These are phyloP conservation scores for Talaromyces borbonicus DNA, from an alignment of 495 filamentous ascomycete genomes.

Conservation along the genomic window DNA sequence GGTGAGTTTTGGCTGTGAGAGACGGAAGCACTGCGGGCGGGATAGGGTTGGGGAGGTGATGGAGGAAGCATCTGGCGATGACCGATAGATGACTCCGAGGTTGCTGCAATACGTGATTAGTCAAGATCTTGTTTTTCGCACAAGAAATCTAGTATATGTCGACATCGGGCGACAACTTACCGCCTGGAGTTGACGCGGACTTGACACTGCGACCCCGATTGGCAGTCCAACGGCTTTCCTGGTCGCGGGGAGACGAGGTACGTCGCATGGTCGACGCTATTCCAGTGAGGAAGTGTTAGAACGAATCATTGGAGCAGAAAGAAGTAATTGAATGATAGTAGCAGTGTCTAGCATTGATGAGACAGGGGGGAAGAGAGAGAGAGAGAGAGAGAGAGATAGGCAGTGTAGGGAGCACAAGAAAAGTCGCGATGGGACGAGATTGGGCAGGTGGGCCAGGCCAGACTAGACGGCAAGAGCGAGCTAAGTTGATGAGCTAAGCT, in stretches of 20 bases:
- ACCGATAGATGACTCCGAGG: constrained; percentile 22
- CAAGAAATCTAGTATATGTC: not conserved
- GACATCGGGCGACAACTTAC: not conserved
- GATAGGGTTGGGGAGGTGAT: constrained; percentile 46
- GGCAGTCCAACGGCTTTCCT: constrained; percentile 2
- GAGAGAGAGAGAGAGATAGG: no score
- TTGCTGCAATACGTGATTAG: not conserved
- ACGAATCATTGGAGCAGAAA: not conserved
- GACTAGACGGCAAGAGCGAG: no score
- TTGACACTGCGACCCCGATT: constrained; percentile 1
- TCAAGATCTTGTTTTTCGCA: not conserved
- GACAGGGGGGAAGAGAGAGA: not conserved
- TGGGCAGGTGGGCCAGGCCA: no score
- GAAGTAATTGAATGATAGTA: no score
- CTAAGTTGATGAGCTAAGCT: not conserved
- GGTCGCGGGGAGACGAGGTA: constrained; percentile 8
- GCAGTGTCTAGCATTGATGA: not conserved
- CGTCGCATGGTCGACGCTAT: constrained; percentile 2
- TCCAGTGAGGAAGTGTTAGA: not conserved
- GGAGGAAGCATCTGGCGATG: constrained; percentile 51
- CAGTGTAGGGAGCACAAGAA: constrained; percentile 1
- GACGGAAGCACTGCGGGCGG: constrained; percentile 31
- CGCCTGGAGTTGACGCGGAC: not conserved
- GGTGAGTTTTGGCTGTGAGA: constrained; percentile 27
- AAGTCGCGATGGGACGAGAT: no score